A percentile compares a stretch with the other conserved stretches of the same genome.
Evolutionary conservation across 2,329 filamentous ascomycete species (phyloP).

Genomic region (Dactylellina haptotyla): DNA sequence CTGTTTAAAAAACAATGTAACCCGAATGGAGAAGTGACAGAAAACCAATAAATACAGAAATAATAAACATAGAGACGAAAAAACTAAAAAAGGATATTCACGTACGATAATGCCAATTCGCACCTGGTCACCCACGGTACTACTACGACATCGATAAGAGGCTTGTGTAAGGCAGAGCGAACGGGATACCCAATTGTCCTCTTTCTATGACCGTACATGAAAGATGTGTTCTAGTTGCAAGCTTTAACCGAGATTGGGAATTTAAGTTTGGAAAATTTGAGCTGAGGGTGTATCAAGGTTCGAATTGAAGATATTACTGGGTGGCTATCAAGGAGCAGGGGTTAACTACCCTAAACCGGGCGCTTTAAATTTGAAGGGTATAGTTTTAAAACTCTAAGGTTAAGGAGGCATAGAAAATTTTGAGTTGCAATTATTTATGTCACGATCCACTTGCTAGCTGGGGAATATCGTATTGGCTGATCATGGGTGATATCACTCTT

Average conservation of each 20-base stretch:
- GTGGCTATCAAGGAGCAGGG: too few species aligned
- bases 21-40: neutral
- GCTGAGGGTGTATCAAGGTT: neutral
- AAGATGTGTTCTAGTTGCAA: neutral
- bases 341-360: too few species aligned
- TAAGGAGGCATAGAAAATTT: too few species aligned
- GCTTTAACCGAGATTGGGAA: neutral
- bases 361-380: too few species aligned
- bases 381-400: too few species aligned
- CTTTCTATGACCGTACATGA: constrained; percentile 38
- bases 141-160: constrained; percentile 48
- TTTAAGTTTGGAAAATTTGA: too few species aligned
- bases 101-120: constrained; percentile 42
- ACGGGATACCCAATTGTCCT: constrained; percentile 38
- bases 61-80: neutral
- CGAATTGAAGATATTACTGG: neutral
- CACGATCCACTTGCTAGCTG: too few species aligned
- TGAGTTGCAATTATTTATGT: too few species aligned
- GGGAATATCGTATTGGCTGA: too few species aligned
- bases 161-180: constrained; percentile 46
- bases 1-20: neutral
- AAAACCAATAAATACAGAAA: neutral
- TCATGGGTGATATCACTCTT: too few species aligned
- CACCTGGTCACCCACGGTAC: constrained; percentile 50
- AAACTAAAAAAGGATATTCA: neutral